Percentiles rank a stretch among this genome's conserved stretches.
These are phyloP conservation scores for Yarrowia sp. DNA, from an alignment of 805 yeast genomes.

Conservation along the genomic window DNA sequence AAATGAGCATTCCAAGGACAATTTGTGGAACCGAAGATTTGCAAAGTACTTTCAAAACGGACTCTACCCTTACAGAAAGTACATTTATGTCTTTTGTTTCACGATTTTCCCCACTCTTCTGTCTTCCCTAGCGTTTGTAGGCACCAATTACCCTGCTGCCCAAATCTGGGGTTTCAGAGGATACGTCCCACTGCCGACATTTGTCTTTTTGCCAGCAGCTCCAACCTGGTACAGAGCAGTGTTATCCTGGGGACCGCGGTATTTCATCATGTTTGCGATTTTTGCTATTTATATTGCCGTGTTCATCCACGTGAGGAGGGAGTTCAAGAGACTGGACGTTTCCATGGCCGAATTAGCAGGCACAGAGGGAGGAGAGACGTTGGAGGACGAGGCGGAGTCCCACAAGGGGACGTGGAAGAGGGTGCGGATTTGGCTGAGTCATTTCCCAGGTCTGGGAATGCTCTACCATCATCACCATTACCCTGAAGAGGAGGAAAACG, in stretches of 20 bases:
- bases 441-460: conserved; percentile 26
- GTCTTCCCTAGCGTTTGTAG: conserved; percentile 75
- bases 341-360: conserved; percentile 48
- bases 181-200: conserved; percentile 61
- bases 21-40: conserved; percentile 47
- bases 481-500: background rate
- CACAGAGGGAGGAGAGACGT: conserved; percentile 15
- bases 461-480: conserved; percentile 19
- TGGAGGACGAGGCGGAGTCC: background rate
- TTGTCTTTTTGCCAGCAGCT: conserved; percentile 78
- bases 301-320: conserved; percentile 66
- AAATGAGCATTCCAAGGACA: conserved; percentile 61
- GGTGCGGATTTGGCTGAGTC: conserved; percentile 15
- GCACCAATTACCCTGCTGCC: conserved; percentile 53
- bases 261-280: conserved; percentile 66
- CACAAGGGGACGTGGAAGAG: conserved; percentile 18
- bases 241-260: conserved; percentile 84
- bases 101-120: conserved; percentile 64
- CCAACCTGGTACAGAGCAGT: conserved; percentile 78
- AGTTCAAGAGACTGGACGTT: conserved; percentile 46
- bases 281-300: conserved; percentile 70
- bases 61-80: conserved; percentile 62
- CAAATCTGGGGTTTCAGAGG: conserved; percentile 51
- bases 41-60: conserved; percentile 53
- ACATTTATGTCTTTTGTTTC: conserved; percentile 65